Evolutionary conservation across 2,329 filamentous ascomycete genomes (phyloP).

Genomic region (Trichoderma semiorbis): DNA sequence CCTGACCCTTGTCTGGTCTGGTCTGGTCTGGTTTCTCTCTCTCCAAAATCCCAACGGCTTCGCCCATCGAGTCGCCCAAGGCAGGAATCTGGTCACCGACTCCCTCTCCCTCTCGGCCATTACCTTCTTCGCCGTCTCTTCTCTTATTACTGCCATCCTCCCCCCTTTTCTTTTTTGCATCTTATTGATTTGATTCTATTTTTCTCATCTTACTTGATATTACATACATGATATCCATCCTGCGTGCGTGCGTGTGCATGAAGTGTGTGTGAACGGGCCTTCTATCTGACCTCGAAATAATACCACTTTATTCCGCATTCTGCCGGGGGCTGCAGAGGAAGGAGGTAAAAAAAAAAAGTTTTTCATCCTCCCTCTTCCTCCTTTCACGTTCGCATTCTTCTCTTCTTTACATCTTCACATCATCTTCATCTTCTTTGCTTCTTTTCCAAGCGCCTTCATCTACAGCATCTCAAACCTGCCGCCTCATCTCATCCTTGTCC

Average conservation of each 20-base stretch:
- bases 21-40: background rate
- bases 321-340: conserved; percentile 16
- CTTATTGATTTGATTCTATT: background rate
- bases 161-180: background rate
- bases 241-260: background rate
- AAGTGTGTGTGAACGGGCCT: conserved; percentile 18
- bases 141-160: background rate
- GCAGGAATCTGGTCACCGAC: conserved; percentile 9
- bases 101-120: background rate
- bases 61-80: conserved; percentile 8
- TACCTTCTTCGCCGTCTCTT: background rate
- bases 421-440: background rate
- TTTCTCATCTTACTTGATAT: background rate
- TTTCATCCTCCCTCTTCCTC: background rate
- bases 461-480: background rate
- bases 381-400: background rate
- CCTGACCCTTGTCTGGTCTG: conserved; percentile 1
- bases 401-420: background rate
- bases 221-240: background rate
- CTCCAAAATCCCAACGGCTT: conserved; percentile 4
- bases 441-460: background rate
- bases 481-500: background rate
- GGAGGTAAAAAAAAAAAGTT: background rate
- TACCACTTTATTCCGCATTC: conserved; percentile 20
- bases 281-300: conserved; percentile 19